These are phyloP conservation scores for Pyrenophora teres DNA, from an alignment of 2,329 filamentous ascomycete genomes.

Conservation along the genomic window DNA sequence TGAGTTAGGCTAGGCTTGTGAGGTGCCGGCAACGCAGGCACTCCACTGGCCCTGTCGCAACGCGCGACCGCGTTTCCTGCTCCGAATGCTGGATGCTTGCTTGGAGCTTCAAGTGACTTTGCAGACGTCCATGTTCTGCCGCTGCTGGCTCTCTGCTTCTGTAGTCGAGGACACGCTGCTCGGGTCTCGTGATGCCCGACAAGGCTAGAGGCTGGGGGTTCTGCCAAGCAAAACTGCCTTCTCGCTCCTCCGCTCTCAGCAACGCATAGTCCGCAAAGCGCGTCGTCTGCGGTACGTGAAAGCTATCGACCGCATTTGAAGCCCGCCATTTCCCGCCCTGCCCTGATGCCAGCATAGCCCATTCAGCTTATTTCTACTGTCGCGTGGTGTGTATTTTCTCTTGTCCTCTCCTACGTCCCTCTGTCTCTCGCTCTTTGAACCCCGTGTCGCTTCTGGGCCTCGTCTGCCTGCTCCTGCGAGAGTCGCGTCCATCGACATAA, in stretches of 20 bases:
- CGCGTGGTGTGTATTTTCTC: slow-evolving; percentile 31
- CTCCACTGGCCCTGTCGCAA: slow-evolving; percentile 39
- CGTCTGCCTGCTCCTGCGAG: slow-evolving; percentile 10
- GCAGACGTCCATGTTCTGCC: slow-evolving; percentile 3
- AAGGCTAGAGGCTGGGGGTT: slow-evolving; percentile 16
- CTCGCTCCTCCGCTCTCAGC: slow-evolving; percentile 28
- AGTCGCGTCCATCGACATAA: slow-evolving; percentile 35
- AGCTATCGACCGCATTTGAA: slow-evolving; percentile 36
- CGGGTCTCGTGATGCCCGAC: slow-evolving; percentile 21
- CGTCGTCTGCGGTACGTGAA: slow-evolving; percentile 39
- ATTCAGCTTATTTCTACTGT: slow-evolving; percentile 30
- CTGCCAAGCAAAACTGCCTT: slow-evolving; percentile 14
- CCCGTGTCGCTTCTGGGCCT: slow-evolving; percentile 15
- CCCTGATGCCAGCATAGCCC: slow-evolving; percentile 34
- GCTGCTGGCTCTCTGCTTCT: slow-evolving; percentile 13
- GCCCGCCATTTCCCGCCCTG: slow-evolving; percentile 29
- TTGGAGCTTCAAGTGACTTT: not conserved
- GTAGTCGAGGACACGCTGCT: slow-evolving; percentile 16
- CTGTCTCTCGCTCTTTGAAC: slow-evolving; percentile 21
- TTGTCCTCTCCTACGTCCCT: slow-evolving; percentile 1
- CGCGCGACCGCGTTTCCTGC: slow-evolving; percentile 29
- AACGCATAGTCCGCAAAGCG: slow-evolving; percentile 44
- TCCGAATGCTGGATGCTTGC: slow-evolving; percentile 2
- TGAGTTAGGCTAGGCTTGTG: slow-evolving; percentile 44
- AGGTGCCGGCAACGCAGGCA: slow-evolving; percentile 44